Evolutionary conservation across 805 yeast genomes (phyloP).

Genomic region (Candida vartiovaarae): DNA sequence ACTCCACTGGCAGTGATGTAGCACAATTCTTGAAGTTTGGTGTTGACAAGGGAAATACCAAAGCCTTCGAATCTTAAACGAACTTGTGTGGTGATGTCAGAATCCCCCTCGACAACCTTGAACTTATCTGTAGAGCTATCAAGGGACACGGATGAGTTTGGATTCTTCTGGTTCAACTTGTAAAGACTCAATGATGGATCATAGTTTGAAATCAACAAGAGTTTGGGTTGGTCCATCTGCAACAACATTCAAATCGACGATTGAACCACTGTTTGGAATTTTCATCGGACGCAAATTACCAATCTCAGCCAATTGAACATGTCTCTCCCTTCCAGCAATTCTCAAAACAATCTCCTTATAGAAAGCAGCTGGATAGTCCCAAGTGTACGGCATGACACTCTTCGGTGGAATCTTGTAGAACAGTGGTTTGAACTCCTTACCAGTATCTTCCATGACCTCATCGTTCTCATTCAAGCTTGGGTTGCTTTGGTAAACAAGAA

Average conservation of each 20-base stretch:
- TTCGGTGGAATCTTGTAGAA: slow-evolving; percentile 77
- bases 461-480: slow-evolving; percentile 64
- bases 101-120: slow-evolving; percentile 38
- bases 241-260: slow-evolving; percentile 83
- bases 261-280: slow-evolving; percentile 44
- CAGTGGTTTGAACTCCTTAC: slow-evolving; percentile 63
- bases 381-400: slow-evolving; percentile 96
- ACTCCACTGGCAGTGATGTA: slow-evolving; percentile 79
- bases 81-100: slow-evolving; percentile 32
- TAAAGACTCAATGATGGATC: slow-evolving; percentile 74
- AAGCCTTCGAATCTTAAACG: slow-evolving; percentile 71
- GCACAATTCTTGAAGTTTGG: slow-evolving; percentile 66
- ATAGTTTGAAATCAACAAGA: slow-evolving; percentile 74
- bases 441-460: slow-evolving; percentile 42
- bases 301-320: slow-evolving; percentile 83
- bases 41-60: slow-evolving; percentile 78
- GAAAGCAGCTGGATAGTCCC: slow-evolving; percentile 93
- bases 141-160: slow-evolving; percentile 28
- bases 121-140: slow-evolving; percentile 36
- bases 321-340: slow-evolving; percentile 66
- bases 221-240: slow-evolving; percentile 97
- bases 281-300: slow-evolving; percentile 87
- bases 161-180: slow-evolving; percentile 33
- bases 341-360: slow-evolving; percentile 74
- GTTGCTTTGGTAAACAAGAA: slow-evolving; percentile 78